Base-by-base conservation (phyloP, 805 yeast genomes). In the Metschnikowia peoriensis region DNA sequence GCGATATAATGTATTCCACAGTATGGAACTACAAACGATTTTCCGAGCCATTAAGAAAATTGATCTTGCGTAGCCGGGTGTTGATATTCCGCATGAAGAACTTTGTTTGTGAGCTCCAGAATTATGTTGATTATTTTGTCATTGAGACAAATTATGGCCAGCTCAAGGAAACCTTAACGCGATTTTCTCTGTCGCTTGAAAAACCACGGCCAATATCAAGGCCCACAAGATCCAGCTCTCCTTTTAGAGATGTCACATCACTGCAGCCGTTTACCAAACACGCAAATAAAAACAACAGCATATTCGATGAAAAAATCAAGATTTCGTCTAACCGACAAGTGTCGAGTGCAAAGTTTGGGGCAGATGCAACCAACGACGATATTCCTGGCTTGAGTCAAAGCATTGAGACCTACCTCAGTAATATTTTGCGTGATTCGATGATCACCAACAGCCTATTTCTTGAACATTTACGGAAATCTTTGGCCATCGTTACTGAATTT, bases 401-500 rank as follows among this genome's bases (percentile, higher is more conserved):
- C 32, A 75, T 87, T 50, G 81, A 84, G 42, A 72, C 77, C 8
- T 85, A 80, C 60, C 70, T 89, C 54, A 87, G 84, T 63, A 80
- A 85, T 2, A 75, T 85, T 17, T 66, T 89, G 57, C 78, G 82
- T 56, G 88, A 85, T 57, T 82, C 90, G 10, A 75, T 88, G 64
- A 72, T 88, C 49, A 85, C 92, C 1, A 81, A 83, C 51, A 76
- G 80, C 16, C 75, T 73, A 44, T 66, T 86, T 47, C 71, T 86
- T 42, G 73, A 75, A 44, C 67, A 76, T 14, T 60, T 81, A 43
- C 75, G 78, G 56, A 68, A 67, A 46, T 60, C 84, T 51, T 68
- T 83, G 52, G 75, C 77, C 41, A 68, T 81, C 45, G 71, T 82
- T 32, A 66, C 79, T 15, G 75, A 73, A 56, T 82, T 68, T 60